Conservation (phyloP, 352 stramenopile species). For the Phytophthora chlamydospora region DNA sequence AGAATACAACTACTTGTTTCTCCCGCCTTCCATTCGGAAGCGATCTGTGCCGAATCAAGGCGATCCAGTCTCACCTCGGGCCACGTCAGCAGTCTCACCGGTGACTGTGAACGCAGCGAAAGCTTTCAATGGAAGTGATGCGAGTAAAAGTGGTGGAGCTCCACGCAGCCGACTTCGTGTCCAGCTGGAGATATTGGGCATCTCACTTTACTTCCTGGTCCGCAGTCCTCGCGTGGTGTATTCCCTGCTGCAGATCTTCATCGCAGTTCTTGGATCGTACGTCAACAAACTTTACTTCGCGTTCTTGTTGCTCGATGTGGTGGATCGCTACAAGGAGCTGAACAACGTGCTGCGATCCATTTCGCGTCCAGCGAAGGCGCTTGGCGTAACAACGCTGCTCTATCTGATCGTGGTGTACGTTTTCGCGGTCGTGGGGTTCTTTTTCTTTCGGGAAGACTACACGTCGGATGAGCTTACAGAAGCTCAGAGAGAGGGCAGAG, state of each 20-base stretch:
- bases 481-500: constrained; percentile 38
- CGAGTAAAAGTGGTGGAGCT: not conserved
- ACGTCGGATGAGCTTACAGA: constrained; percentile 39
- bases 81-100: constrained; percentile 1
- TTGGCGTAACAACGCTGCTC: constrained; percentile 63
- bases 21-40: constrained; percentile 38
- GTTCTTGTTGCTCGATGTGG: constrained; percentile 74
- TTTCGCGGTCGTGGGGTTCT: constrained; percentile 74
- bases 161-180: constrained; percentile 14
- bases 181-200: constrained; percentile 39
- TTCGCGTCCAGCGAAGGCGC: constrained; percentile 58
- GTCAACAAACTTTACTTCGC: constrained; percentile 82
- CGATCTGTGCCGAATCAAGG: not conserved
- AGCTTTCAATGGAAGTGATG: not conserved
- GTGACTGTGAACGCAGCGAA: constrained; percentile 6
- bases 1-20: constrained; percentile 69
- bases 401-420: constrained; percentile 82
- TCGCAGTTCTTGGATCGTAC: constrained; percentile 65
- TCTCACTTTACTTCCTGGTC: constrained; percentile 61
- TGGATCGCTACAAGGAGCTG: constrained; percentile 81
- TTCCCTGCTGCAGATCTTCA: constrained; percentile 57
- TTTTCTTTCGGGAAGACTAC: constrained; percentile 77
- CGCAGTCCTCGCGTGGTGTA: constrained; percentile 65
- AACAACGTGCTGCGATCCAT: constrained; percentile 77
- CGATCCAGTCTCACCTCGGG: constrained; percentile 12